These are phyloP conservation scores for Ganoderma leucocontextum DNA, from an alignment of 1,284 basidiomycete species.

Conservation along the genomic window DNA sequence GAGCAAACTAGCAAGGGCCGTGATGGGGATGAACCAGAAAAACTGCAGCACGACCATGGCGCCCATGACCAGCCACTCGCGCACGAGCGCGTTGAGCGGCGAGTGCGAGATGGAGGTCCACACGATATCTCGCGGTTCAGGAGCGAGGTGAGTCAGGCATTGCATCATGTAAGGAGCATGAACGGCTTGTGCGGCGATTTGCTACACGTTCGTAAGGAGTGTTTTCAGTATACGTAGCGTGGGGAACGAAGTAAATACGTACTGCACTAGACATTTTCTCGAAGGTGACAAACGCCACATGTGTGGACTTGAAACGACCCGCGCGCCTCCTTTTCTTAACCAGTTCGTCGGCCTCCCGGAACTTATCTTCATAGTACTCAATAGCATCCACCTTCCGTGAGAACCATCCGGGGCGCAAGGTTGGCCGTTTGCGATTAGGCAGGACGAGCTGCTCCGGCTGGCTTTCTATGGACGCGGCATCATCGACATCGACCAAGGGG, in stretches of 20 bases:
- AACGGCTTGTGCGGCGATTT: conserved; percentile 90
- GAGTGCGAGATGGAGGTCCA: conserved; percentile 90
- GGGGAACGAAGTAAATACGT: conserved; percentile 41
- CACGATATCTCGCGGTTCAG: conserved; percentile 95
- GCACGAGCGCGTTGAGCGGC: conserved; percentile 50
- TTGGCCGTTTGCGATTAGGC: conserved; percentile 77
- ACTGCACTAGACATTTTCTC: conserved; percentile 93
- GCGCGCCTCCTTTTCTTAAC: conserved; percentile 72
- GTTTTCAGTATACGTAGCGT: neutral
- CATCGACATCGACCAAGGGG: conserved; percentile 58
- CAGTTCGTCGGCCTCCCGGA: conserved; percentile 80
- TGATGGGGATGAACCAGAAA: conserved; percentile 90
- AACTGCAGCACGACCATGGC: conserved; percentile 78
- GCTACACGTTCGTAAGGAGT: conserved; percentile 52
- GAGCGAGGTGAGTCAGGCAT: conserved; percentile 79
- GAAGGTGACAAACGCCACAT: conserved; percentile 96
- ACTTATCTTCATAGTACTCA: conserved; percentile 83
- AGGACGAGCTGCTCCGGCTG: conserved; percentile 67
- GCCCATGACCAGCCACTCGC: conserved; percentile 39
- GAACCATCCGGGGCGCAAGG: conserved; percentile 73
- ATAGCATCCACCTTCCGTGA: conserved; percentile 82
- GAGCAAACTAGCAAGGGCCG: conserved; percentile 84
- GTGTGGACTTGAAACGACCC: conserved; percentile 81
- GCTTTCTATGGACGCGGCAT: conserved; percentile 55
- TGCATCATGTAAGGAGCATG: conserved; percentile 77